Conservation (phyloP, 441 rosid species). For the Geranium incanum region DNA sequence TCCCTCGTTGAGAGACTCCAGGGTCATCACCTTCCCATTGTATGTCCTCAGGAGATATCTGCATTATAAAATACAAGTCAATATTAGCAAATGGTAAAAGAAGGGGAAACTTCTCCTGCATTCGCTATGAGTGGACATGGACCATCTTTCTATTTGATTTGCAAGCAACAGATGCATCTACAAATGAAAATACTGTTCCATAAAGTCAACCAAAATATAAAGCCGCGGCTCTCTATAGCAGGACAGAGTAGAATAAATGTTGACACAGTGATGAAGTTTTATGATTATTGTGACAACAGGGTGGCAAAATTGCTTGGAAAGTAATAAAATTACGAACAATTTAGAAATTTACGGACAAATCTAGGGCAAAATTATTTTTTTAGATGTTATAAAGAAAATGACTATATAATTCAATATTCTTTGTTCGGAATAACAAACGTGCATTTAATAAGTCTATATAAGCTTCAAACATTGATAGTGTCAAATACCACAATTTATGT, state of each 20-base stretch:
- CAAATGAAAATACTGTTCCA: neutral
- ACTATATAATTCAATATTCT: no score
- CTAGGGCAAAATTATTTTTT: no score
- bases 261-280: neutral
- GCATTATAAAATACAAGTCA: constrained; percentile 10
- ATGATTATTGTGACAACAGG: neutral
- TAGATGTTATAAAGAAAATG: no score
- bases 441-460: neutral
- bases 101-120: neutral
- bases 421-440: no score
- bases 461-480: neutral
- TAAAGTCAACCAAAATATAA: neutral
- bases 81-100: constrained; percentile 19
- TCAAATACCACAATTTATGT: constrained; percentile 1
- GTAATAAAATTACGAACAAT: neutral
- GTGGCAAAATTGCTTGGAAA: neutral
- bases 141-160: neutral
- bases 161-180: neutral
- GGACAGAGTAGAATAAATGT: neutral
- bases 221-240: neutral
- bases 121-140: neutral
- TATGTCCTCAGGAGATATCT: constrained; percentile 87
- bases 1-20: constrained; percentile 60
- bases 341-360: neutral
- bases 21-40: constrained; percentile 87